Evolutionary conservation across 2,329 filamentous ascomycete genomes (phyloP).

Genomic region (Cladosporium sp.): DNA sequence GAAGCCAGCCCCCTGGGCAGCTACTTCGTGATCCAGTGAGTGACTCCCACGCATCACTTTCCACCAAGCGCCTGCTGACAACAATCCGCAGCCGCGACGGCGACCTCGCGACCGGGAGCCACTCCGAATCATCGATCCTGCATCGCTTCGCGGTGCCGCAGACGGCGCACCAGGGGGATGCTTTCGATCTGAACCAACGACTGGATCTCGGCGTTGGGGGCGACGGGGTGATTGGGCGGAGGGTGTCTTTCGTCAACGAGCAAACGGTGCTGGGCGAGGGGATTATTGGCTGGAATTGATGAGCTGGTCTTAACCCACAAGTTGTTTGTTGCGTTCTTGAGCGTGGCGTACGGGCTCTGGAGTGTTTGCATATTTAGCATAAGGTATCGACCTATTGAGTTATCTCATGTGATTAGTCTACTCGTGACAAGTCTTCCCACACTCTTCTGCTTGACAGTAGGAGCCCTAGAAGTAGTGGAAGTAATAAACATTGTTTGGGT

Average conservation of each 20-base stretch:
- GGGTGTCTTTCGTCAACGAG: conserved; percentile 20
- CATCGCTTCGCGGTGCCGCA: conserved; percentile 17
- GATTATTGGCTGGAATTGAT: conserved; percentile 26
- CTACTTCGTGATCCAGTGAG: conserved; percentile 21
- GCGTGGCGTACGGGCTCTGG: too few species aligned
- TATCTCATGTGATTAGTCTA: too few species aligned
- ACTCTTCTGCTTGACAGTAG: too few species aligned
- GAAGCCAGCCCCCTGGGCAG: conserved; percentile 3
- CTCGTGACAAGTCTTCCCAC: too few species aligned
- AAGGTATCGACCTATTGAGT: too few species aligned
- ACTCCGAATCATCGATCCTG: conserved; percentile 11
- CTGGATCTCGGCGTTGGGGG: conserved; percentile 25
- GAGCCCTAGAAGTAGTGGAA: too few species aligned
- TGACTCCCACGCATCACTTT: not conserved
- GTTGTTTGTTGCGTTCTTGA: not conserved
- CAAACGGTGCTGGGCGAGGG: conserved; percentile 19
- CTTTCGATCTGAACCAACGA: conserved; percentile 16
- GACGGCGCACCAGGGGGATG: not conserved
- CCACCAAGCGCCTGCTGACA: not conserved
- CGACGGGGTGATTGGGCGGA: conserved; percentile 22
- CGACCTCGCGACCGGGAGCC: conserved; percentile 15
- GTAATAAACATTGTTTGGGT: too few species aligned
- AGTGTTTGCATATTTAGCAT: too few species aligned
- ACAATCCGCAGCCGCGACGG: conserved; percentile 19
- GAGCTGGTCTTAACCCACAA: too few species aligned